Evolutionary conservation across 768 basidiomycete species (phyloP), one percentile per base, ranked within the genome.

Genomic region (Termitomyces sp.): DNA sequence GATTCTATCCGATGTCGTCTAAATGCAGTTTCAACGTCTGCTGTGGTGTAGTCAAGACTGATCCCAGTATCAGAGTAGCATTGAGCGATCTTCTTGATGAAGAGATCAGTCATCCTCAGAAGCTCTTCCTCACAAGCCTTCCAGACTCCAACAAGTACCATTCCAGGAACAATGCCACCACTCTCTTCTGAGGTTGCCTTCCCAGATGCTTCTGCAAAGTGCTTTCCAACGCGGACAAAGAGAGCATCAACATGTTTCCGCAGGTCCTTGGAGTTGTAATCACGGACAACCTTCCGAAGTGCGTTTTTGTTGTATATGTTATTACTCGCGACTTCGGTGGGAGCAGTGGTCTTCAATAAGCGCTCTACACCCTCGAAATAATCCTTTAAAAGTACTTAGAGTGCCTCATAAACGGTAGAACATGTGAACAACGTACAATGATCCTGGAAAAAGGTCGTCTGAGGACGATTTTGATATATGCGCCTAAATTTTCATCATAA

Each of bases 281-380:
- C 95, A 65, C 91, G 93, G 46, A 92, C 71, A 13, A 90, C 79
- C 64, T 91, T 92, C 69, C 91, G 92, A n/a, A 96, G 73, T 0
- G 88, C 74, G 0, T 84, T 81, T 62, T 86, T 85, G 63, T 76
- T 91, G 69, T 91, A 97, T 43, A 78, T 84, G 56, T 79, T 76
- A 66, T 88, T 93, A 49, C 84, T 81, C 7, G 85, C 71, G 20
- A 98, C 82, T 61, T 96, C 93, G 27, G 77, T 78, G 0, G 92
- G 80, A 10, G 88, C 83, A 2, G 88, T 88, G 5, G 86, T 88
- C 67, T 89, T 86, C 31, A 96, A 74, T 12, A 93, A 78, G n/a
- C 88, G 84, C 63, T 98, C 94, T 36, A 97, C 76, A 5, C 91
- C 93, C 43, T 97, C 92, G 61, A 98, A 97, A 70, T 89, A 97